These are phyloP conservation scores for Pulveroboletus frians DNA, from an alignment of 768 basidiomycete species.

Conservation along the genomic window DNA sequence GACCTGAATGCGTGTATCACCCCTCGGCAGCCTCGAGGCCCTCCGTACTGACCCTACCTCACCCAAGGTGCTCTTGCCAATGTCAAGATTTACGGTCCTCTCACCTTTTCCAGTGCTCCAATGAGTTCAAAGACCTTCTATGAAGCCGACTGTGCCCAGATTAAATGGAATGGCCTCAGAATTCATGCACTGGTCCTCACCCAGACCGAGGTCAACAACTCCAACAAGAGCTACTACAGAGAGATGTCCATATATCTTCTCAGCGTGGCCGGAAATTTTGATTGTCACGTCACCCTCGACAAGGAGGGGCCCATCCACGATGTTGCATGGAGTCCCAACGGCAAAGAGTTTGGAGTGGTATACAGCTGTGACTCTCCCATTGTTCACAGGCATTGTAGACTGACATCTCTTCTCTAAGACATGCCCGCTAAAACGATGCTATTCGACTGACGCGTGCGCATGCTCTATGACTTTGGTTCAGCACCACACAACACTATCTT, in stretches of 20 bases:
- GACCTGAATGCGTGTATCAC: too few relatives aligned
- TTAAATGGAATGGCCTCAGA: conserved; percentile 96
- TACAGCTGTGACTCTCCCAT: conserved; percentile 85
- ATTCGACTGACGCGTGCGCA: conserved; percentile 86
- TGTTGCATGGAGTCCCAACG: conserved; percentile 93
- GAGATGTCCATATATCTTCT: conserved; percentile 94
- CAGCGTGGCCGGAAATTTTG: conserved; percentile 88
- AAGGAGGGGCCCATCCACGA: conserved; percentile 98
- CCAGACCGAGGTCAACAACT: conserved; percentile 94
- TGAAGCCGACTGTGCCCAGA: conserved; percentile 87
- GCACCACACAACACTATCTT: conserved; percentile 88
- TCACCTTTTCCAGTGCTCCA: conserved; percentile 54
- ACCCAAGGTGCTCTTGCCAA: conserved; percentile 81
- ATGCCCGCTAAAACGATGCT: conserved; percentile 94
- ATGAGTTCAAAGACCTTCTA: conserved; percentile 89
- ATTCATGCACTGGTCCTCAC: conserved; percentile 89
- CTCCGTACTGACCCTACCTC: too few relatives aligned
- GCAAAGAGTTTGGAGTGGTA: conserved; percentile 93
- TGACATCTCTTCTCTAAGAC: conserved; percentile 38
- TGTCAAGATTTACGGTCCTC: conserved; percentile 77
- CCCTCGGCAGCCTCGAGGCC: too few relatives aligned
- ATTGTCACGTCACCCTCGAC: conserved; percentile 82
- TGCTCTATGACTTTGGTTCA: conserved; percentile 85
- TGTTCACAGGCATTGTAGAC: neutral
- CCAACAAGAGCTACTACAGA: conserved; percentile 97